Conservation (phyloP, 768 basidiomycete species). For the Crepidotus variabilis region DNA sequence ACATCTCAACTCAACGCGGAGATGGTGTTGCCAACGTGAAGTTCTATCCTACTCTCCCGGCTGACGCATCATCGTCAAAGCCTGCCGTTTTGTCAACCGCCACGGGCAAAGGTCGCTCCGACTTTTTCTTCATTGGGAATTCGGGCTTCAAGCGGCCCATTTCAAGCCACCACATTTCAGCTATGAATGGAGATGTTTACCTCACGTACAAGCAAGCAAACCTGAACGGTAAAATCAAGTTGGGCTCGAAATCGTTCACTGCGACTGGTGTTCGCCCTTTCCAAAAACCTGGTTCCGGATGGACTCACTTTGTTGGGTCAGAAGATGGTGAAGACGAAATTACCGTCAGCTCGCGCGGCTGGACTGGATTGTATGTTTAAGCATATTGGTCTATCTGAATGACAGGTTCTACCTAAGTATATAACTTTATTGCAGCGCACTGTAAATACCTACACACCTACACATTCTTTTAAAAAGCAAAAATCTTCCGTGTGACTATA, state of each 20-base stretch:
- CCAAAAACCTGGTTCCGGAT: conserved; percentile 17
- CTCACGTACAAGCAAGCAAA: conserved; percentile 50
- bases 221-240: conserved; percentile 43
- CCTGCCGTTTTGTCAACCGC: conserved; percentile 39
- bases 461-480: no score
- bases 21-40: conserved; percentile 47
- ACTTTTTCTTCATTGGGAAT: conserved; percentile 41
- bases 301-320: conserved; percentile 41
- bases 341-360: conserved; percentile 37
- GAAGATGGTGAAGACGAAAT: conserved; percentile 37
- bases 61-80: conserved; percentile 26
- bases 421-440: neutral
- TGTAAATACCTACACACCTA: no score
- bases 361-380: conserved; percentile 44
- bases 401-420: neutral
- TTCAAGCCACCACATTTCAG: conserved; percentile 41
- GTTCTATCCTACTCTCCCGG: conserved; percentile 35
- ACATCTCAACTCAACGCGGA: conserved; percentile 46
- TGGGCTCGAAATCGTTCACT: conserved; percentile 39
- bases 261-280: conserved; percentile 23
- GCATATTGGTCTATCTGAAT: neutral
- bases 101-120: conserved; percentile 51
- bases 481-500: no score
- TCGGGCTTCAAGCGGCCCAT: conserved; percentile 43
- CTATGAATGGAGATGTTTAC: conserved; percentile 46